Base-by-base conservation (phyloP, 371 early-diverging fungal species). In the Haplosporangium sp. region DNA sequence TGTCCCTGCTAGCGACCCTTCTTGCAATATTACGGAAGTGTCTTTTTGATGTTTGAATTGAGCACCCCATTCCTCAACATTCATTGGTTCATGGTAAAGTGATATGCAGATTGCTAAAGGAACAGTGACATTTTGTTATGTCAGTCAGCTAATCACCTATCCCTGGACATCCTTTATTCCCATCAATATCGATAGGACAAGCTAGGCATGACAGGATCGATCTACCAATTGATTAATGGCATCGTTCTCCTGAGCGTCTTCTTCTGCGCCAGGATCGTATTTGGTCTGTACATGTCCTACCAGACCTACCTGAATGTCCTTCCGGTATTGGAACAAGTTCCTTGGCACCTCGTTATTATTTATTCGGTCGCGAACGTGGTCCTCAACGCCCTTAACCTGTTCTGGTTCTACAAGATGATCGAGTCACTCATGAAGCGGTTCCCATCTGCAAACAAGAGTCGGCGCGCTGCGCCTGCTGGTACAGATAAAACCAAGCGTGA, bases 51-150 rank as follows among this genome's bases (percentile, higher is more conserved):
- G 88, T 96, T 92, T 81, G 98, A 98, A 82, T 83, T 94, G 42
- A 93, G 92, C 69, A 97, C 97, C 1, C 92, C 94, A 9, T 96
- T 97, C 76, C 87, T 98, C 53, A 96, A 98, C 83, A 86, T 93
- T 68, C 92, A 96, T 85, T 98, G 95, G 96, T 95, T 94, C 81
- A 67, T 73, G 67, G 62, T 73, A 66, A 13, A 14, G 36, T n/a
- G 38, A 45, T 5, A 12, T 8, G 13, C 12, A 18, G 37, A 0
- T 11, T n/a, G 16, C 40, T 11, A 23, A n/a, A 46, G 37, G 60
- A 42, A 55, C 0, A 7, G 6, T 7, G 37, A n/a, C 37, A 14
- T 36, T 55, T 37, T 5, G n/a, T 2, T 10, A 5, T 1, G 1
- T 12, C 1, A 42, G 41, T 14, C 54, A 37, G 12, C 21, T 57